Conservation (phyloP, 2,329 filamentous ascomycete genomes). For the Alternaria atra region DNA sequence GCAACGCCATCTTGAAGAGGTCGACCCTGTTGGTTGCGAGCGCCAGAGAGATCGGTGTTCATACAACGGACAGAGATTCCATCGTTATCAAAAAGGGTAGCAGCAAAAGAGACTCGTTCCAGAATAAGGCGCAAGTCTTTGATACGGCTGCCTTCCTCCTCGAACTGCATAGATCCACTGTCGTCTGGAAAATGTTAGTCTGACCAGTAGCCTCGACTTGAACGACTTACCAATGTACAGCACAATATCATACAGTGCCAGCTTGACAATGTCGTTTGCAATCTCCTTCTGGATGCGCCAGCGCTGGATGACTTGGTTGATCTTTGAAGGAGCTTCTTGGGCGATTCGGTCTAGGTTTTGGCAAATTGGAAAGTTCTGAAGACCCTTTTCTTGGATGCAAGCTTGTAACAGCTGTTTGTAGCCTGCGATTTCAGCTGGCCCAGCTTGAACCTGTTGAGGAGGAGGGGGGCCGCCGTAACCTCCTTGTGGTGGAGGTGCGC, state of each 20-base stretch:
- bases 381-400: conserved; percentile 67
- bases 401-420: conserved; percentile 66
- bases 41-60: conserved; percentile 63
- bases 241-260: conserved; percentile 69
- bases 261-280: conserved; percentile 69
- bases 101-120: conserved; percentile 69
- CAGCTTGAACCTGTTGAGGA: conserved; percentile 52
- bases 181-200: conserved; percentile 60
- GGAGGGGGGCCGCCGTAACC: conserved; percentile 47
- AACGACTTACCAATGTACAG: conserved; percentile 62
- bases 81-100: conserved; percentile 74
- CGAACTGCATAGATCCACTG: conserved; percentile 74
- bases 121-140: conserved; percentile 72
- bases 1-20: conserved; percentile 64
- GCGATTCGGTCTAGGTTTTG: conserved; percentile 62
- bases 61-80: conserved; percentile 75
- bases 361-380: conserved; percentile 65
- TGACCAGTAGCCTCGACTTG: background rate
- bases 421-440: conserved; percentile 60
- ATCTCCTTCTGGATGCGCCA: conserved; percentile 68
- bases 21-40: conserved; percentile 40
- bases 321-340: conserved; percentile 58
- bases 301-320: conserved; percentile 64
- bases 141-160: conserved; percentile 72
- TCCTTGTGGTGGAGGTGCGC: conserved; percentile 42